Conservation (phyloP, 1,284 basidiomycete genomes). For the Apiotrichum siamense region DNA sequence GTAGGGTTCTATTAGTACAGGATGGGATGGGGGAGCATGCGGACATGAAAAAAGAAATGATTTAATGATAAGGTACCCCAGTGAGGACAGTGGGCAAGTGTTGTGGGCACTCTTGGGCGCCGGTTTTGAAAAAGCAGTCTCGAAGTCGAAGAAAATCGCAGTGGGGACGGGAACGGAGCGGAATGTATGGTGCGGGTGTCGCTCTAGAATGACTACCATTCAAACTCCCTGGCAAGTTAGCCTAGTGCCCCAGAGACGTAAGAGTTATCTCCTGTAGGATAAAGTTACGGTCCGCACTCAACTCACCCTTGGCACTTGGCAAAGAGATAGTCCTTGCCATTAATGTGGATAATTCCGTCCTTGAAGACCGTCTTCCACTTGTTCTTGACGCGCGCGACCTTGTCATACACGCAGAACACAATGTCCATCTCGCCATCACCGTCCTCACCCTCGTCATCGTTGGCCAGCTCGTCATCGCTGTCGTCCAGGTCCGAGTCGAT, state of each 20-base stretch:
- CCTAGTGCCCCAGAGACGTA: background rate
- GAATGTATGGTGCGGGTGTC: background rate
- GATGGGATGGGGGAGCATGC: conserved; percentile 3
- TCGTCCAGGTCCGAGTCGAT: conserved; percentile 97
- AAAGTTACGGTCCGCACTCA: background rate
- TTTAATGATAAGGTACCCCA: no score
- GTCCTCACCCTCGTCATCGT: conserved; percentile 47
- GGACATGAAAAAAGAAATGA: no score
- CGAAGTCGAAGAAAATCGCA: no score
- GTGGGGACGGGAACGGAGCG: background rate
- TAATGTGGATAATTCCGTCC: conserved; percentile 96
- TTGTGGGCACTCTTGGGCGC: no score
- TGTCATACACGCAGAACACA: conserved; percentile 98
- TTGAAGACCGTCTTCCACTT: conserved; percentile 99
- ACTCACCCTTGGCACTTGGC: conserved; percentile 69
- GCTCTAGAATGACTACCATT: conserved; percentile 21
- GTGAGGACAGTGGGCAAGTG: no score
- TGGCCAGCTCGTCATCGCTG: conserved; percentile 63
- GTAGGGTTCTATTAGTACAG: conserved; percentile 17
- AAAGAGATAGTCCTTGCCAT: conserved; percentile 96
- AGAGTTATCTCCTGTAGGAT: background rate
- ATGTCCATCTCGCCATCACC: conserved; percentile 65
- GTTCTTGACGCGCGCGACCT: conserved; percentile 97
- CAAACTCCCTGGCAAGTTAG: conserved; percentile 29
- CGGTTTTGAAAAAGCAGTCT: no score